phyloP scores from a whole-genome alignment of 805 yeast genomes.

The Maudiozyma pseudohumilis region DNA sequence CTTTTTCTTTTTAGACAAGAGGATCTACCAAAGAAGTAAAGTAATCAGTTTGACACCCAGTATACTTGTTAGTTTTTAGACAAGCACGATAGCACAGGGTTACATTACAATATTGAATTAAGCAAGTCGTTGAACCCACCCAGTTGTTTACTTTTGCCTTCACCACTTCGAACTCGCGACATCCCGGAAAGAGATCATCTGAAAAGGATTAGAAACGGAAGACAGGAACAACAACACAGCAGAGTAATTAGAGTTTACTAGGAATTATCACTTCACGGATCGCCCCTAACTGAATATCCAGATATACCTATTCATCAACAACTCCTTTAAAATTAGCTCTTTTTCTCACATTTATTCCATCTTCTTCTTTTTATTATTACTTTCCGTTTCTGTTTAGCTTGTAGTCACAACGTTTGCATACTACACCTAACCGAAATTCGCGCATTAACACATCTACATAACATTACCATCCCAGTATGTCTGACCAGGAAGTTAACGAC shows the following conservation, averaged over 20 bases:
- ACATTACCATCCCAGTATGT: constrained; percentile 1
- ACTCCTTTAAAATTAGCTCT: not conserved
- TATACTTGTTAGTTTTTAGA: not conserved
- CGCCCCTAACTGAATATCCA: not conserved
- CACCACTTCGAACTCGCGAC: too few species aligned
- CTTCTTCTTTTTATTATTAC: not conserved
- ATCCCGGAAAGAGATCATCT: too few species aligned
- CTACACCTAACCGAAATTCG: not conserved
- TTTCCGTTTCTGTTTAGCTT: not conserved
- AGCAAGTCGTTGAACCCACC: too few species aligned
- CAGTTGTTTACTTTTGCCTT: too few species aligned
- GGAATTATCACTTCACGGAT: too few species aligned
- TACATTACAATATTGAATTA: too few species aligned
- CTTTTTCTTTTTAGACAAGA: not conserved
- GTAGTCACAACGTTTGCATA: not conserved
- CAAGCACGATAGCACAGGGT: too few species aligned
- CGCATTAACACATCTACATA: not conserved
- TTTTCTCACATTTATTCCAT: not conserved
- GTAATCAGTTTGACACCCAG: not conserved
- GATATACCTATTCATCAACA: not conserved
- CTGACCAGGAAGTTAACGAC: constrained; percentile 4
- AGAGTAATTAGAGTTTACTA: too few species aligned
- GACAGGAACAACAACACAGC: too few species aligned
- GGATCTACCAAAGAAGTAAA: not conserved
- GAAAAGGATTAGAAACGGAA: too few species aligned